Evolutionary conservation across 1,139 yeast genomes (phyloP), one percentile per base, ranked within the genome.

Genomic region (Taphrina confusa): DNA sequence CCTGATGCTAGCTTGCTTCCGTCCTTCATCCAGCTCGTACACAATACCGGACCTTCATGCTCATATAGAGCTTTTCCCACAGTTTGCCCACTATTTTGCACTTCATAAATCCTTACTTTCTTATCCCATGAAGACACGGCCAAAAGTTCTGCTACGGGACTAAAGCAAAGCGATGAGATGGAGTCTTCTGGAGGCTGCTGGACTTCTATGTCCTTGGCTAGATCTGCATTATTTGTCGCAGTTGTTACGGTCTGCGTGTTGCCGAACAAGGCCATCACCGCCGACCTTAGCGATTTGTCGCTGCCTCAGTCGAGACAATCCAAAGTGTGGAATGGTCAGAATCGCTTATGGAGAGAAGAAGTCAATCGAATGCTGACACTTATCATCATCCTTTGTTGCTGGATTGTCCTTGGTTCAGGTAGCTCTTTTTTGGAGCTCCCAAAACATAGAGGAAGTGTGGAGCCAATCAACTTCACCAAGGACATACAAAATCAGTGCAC

Each of bases 81-180:
- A 60, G 84, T 82, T 65, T 80, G 80, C 0, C 87, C 87, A 65
- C 79, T 82, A 22, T 82, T 76, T 65, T 83, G 83, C 25, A 91
- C 83, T 72, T 92, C 97, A 77, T 94, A 94, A 62, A 94, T 85
- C 63, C 98, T 80, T 37, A 89, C 96, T 71, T 90, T 90, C 68
- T 87, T 87, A 74, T 94, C 99, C 98, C 99, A 94, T 39, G 95
- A 85, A 9, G 95, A 81, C 2, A 84, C 95, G 1, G 95, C 83
- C 60, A 82, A 74, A 62, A 85, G 73, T 67, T 94, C 97, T 25
- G 87, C 94, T 65, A 80, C 88, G n/a, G 97, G 89, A n/a, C 96
- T 87, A 73, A 92, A 94, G 18, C 90, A 78, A 62, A 94, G 72
- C 67, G 88, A 95, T n/a, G 91, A 80, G 31, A 94, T 80, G 2